Percentiles rank a stretch among this genome's conserved stretches.
Evolutionary conservation across 257 asterid genomes (phyloP).

Genomic region (Osmanthus fragrans): DNA sequence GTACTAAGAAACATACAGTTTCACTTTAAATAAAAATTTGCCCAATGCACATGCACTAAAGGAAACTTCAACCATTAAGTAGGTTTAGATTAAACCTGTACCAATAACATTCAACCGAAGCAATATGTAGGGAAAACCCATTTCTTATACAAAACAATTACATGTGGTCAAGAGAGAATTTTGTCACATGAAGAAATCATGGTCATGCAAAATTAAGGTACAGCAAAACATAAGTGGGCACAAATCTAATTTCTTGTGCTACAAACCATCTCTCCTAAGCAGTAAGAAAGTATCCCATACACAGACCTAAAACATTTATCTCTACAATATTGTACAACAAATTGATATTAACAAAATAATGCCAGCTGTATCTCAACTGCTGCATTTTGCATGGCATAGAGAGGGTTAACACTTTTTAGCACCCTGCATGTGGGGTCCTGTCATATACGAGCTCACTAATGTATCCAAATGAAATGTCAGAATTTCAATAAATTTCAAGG

Average conservation of each 20-base stretch:
- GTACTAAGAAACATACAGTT: background rate
- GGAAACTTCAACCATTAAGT: background rate
- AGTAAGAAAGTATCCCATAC: background rate
- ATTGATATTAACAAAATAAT: too few species aligned
- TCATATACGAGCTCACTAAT: background rate
- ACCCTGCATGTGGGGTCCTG: background rate
- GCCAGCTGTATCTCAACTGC: background rate
- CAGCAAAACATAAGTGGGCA: background rate
- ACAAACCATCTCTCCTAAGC: background rate
- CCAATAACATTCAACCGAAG: background rate
- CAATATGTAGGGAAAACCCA: background rate
- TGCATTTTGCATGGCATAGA: background rate
- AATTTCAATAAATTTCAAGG: background rate
- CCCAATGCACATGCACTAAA: background rate
- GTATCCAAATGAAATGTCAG: background rate
- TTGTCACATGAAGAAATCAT: background rate
- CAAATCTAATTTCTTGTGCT: background rate
- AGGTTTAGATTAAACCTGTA: background rate
- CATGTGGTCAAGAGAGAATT: background rate
- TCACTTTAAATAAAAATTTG: constrained; percentile 11
- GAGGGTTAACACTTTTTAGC: background rate
- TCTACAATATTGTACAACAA: background rate
- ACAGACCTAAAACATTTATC: background rate
- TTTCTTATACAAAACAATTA: background rate
- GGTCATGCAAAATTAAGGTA: background rate